Evolutionary conservation across 257 asterid genomes (phyloP).

Genomic region (Solanum stenotomum): DNA sequence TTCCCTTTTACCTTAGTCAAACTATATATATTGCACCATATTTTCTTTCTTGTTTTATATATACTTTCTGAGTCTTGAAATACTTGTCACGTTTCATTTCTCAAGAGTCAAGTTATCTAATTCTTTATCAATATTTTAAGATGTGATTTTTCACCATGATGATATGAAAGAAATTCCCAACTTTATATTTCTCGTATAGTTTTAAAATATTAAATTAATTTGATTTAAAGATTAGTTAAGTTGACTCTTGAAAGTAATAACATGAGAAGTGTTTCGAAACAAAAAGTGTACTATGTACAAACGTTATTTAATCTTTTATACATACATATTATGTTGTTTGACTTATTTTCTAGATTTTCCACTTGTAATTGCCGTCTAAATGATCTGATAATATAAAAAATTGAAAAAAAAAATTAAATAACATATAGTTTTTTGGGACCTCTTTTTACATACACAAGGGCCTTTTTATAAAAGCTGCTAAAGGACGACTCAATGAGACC

Average conservation of each 20-base stretch:
- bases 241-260: not conserved
- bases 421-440: no score
- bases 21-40: not conserved
- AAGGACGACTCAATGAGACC: no score
- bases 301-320: not conserved
- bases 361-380: not conserved
- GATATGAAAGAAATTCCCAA: not conserved
- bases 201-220: not conserved
- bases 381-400: no score
- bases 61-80: accelerated
- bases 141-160: not conserved
- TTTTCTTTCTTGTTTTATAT: not conserved
- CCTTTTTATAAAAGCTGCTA: no score
- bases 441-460: no score
- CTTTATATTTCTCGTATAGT: not conserved
- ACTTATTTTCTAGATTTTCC: not conserved
- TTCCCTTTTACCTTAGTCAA: not conserved
- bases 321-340: not conserved
- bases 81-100: not conserved
- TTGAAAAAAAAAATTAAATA: no score
- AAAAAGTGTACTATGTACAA: not conserved
- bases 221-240: not conserved
- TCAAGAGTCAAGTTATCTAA: not conserved
- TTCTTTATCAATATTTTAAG: not conserved
- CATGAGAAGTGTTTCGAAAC: not conserved